A percentile compares a stretch with the other conserved stretches of the same genome.
Evolutionary conservation across 306 rosid species (phyloP).

Genomic region (Vigna reflexopilosa): DNA sequence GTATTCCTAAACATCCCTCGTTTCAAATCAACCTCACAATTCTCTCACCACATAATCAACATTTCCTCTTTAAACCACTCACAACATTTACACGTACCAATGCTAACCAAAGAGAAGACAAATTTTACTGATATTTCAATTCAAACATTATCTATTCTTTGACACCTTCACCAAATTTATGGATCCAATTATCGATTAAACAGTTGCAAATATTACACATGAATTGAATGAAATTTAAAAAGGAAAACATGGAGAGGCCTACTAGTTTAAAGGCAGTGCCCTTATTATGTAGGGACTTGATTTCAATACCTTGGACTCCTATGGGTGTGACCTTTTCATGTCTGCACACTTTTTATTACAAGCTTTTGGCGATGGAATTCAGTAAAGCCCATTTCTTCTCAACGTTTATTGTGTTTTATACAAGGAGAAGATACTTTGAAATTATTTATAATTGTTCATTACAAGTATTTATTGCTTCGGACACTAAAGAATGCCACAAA

Average conservation of each 20-base stretch:
- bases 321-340: background rate
- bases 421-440: background rate
- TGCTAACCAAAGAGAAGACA: background rate
- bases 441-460: constrained; percentile 7
- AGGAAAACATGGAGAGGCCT: background rate
- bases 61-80: background rate
- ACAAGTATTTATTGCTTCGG: background rate
- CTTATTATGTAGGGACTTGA: constrained; percentile 27
- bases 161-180: too few relatives aligned
- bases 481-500: constrained; percentile 1
- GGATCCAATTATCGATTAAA: too few relatives aligned
- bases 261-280: background rate
- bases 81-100: background rate
- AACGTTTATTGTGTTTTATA: background rate
- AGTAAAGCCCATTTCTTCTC: constrained; percentile 7
- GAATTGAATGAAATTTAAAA: too few relatives aligned
- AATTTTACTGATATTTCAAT: background rate
- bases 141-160: too few relatives aligned
- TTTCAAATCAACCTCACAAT: background rate
- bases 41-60: background rate
- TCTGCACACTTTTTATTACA: background rate
- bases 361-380: background rate
- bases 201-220: too few relatives aligned
- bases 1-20: background rate
- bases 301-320: constrained; percentile 4